A percentile compares a stretch with the other conserved stretches of the same genome.
phyloP scores from a whole-genome alignment of 768 basidiomycete species.

The Amanita rimosa region DNA sequence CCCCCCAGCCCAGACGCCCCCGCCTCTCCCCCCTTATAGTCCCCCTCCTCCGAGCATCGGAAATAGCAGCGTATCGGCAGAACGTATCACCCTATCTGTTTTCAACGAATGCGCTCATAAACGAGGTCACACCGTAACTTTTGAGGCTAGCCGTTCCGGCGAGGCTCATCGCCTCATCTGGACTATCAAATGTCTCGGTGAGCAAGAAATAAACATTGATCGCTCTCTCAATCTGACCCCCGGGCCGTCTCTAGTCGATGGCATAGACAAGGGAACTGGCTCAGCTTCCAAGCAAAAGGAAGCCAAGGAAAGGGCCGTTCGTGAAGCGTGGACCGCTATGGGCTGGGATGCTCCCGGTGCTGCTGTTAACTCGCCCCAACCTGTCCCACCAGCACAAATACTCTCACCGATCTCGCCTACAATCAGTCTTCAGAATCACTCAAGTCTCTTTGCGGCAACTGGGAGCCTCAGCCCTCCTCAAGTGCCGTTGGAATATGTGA shows the following conservation, averaged over 20 bases:
- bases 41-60: neutral
- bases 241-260: neutral
- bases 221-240: neutral
- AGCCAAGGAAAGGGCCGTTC: constrained; percentile 1
- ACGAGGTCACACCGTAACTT: neutral
- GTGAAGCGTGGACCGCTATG: constrained; percentile 5
- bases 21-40: neutral
- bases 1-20: neutral
- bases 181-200: constrained; percentile 2
- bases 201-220: neutral
- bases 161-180: constrained; percentile 1
- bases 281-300: neutral
- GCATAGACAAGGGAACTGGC: neutral
- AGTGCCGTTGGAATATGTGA: neutral
- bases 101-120: constrained; percentile 3
- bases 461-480: neutral
- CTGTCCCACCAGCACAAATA: neutral
- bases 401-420: neutral
- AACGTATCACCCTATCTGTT: neutral
- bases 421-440: neutral
- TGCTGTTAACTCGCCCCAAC: neutral
- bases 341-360: constrained; percentile 2
- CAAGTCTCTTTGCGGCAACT: neutral
- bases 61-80: neutral
- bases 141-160: neutral